phyloP scores from a whole-genome alignment of 2,329 filamentous ascomycete species.

The Pyrenophora teres region DNA sequence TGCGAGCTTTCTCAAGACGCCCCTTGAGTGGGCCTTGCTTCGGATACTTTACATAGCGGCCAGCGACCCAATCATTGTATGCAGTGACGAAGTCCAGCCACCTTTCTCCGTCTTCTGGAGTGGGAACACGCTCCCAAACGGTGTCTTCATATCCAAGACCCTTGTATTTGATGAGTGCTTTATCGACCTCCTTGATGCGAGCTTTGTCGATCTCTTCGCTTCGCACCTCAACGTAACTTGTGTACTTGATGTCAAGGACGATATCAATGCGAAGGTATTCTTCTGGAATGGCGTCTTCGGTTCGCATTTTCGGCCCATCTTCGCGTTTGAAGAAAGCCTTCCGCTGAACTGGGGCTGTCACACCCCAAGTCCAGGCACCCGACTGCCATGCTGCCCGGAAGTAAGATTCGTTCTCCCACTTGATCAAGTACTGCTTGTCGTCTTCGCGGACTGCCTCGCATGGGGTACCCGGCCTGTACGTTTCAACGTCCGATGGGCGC shows the following conservation, averaged over 20 bases:
- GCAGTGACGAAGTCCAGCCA: conserved; percentile 82
- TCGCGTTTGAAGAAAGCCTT: conserved; percentile 76
- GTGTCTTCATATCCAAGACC: conserved; percentile 88
- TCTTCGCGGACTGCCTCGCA: conserved; percentile 68
- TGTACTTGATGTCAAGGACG: conserved; percentile 79
- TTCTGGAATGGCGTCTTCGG: conserved; percentile 81
- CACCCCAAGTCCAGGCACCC: conserved; percentile 84
- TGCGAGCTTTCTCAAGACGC: conserved; percentile 70
- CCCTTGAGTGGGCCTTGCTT: conserved; percentile 62
- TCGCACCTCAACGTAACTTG: conserved; percentile 60
- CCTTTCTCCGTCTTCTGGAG: conserved; percentile 64
- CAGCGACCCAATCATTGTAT: conserved; percentile 83
- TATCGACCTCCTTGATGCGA: conserved; percentile 72
- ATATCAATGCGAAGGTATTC: conserved; percentile 87
- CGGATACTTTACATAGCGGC: conserved; percentile 71
- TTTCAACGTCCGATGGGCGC: conserved; percentile 69
- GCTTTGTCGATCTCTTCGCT: conserved; percentile 72
- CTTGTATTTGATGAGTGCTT: conserved; percentile 87
- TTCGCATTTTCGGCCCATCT: conserved; percentile 69
- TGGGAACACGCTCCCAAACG: conserved; percentile 85
- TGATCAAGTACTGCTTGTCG: conserved; percentile 89
- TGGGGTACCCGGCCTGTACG: conserved; percentile 58
- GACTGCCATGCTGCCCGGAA: conserved; percentile 84
- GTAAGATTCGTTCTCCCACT: conserved; percentile 83
- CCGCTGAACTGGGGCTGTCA: conserved; percentile 67